These are phyloP conservation scores for Dactylellina haptotyla DNA, from an alignment of 2,329 filamentous ascomycete species.

Conservation along the genomic window DNA sequence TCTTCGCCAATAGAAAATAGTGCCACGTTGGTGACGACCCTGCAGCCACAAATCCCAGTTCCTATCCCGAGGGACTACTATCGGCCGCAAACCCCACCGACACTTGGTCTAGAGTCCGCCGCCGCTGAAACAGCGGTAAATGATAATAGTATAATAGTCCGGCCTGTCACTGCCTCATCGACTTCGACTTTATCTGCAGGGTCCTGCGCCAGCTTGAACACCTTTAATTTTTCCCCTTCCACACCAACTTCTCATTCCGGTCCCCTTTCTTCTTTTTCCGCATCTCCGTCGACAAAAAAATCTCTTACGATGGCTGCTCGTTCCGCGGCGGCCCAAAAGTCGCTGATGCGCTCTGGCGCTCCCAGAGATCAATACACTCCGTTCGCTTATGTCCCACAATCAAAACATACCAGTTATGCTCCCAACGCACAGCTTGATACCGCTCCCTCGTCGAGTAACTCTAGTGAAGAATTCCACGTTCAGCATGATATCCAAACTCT, in stretches of 20 bases:
- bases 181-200: slow-evolving; percentile 31
- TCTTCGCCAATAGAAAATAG: slow-evolving; percentile 40
- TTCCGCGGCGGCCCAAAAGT: slow-evolving; percentile 50
- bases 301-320: slow-evolving; percentile 40
- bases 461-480: slow-evolving; percentile 43
- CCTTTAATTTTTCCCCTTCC: slow-evolving; percentile 1
- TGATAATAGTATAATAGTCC: slow-evolving; percentile 29
- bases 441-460: slow-evolving; percentile 43
- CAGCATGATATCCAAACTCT: slow-evolving; percentile 35
- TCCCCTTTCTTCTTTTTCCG: slow-evolving; percentile 1
- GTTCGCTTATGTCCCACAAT: slow-evolving; percentile 1
- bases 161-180: slow-evolving; percentile 38
- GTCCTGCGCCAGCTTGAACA: slow-evolving; percentile 19
- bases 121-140: slow-evolving; percentile 13
- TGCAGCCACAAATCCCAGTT: slow-evolving; percentile 45
- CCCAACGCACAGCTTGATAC: slow-evolving; percentile 17
- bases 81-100: slow-evolving; percentile 21
- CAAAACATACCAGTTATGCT: slow-evolving; percentile 22
- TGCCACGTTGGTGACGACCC: slow-evolving; percentile 13
- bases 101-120: slow-evolving; percentile 7
- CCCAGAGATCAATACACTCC: slow-evolving; percentile 39
- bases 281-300: slow-evolving; percentile 8
- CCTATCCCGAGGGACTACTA: slow-evolving; percentile 43
- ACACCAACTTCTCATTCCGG: slow-evolving; percentile 22
- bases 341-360: slow-evolving; percentile 40